Percentiles rank a stretch among this genome's conserved stretches.
Evolutionary conservation across 2,329 filamentous ascomycete genomes (phyloP).

Genomic region (Beauveria brongniartii): DNA sequence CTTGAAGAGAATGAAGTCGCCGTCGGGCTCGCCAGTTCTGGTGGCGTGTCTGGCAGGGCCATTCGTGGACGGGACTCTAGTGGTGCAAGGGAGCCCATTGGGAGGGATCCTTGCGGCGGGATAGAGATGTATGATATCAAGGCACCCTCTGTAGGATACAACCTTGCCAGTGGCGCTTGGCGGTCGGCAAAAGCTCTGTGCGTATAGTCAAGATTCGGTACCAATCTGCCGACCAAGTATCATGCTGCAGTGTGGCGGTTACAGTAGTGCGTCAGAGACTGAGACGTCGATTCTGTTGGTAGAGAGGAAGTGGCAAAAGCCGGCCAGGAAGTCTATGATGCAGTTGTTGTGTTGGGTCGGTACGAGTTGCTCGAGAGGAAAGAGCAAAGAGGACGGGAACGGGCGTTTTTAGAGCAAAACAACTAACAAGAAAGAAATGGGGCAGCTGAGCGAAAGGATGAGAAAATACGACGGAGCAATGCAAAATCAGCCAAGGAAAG

Average conservation of each 20-base stretch:
- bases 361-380: not conserved
- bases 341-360: not conserved
- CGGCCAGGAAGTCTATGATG: not conserved
- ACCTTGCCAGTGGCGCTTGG: not conserved
- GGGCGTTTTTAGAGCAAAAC: constrained; percentile 1
- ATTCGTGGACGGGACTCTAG: constrained; percentile 43
- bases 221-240: not conserved
- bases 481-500: constrained; percentile 8
- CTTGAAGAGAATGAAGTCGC: constrained; percentile 39
- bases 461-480: constrained; percentile 10
- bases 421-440: constrained; percentile 8
- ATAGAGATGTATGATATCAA: not conserved
- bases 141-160: not conserved
- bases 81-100: constrained; percentile 49
- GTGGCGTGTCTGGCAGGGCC: constrained; percentile 45
- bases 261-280: not conserved
- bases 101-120: constrained; percentile 18
- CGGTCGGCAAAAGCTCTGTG: not conserved
- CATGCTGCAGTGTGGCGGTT: not conserved
- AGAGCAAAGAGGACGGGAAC: constrained; percentile 3
- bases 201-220: not conserved
- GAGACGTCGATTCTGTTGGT: not conserved
- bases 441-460: constrained; percentile 10
- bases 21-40: constrained; percentile 45
- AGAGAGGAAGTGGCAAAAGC: not conserved